Percentiles rank a stretch among this genome's conserved stretches.
phyloP scores from a whole-genome alignment of 805 yeast species.

The Candida quercuum region DNA sequence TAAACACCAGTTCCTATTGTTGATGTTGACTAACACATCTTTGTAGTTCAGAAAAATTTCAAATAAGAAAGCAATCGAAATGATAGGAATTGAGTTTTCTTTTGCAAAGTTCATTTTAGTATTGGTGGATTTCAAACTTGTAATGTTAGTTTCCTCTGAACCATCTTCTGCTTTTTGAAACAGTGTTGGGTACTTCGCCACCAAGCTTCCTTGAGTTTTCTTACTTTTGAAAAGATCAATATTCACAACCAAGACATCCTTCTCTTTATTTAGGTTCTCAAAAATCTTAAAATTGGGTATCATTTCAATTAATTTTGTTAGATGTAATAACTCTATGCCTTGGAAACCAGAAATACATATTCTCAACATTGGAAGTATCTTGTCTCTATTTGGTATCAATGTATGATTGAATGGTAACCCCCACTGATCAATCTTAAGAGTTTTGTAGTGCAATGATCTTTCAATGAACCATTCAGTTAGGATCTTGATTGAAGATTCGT shows the following conservation, averaged over 20 bases:
- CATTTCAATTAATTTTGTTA: constrained; percentile 51
- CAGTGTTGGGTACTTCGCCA: constrained; percentile 28
- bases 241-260: constrained; percentile 56
- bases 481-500: constrained; percentile 19
- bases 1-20: constrained; percentile 49
- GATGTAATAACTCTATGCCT: constrained; percentile 70
- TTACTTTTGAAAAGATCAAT: constrained; percentile 38
- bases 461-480: constrained; percentile 83
- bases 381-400: constrained; percentile 1
- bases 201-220: constrained; percentile 31
- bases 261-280: constrained; percentile 40
- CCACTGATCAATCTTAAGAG: constrained; percentile 55
- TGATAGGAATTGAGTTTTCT: constrained; percentile 52
- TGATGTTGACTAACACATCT: constrained; percentile 30
- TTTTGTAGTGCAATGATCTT: constrained; percentile 56
- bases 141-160: constrained; percentile 19
- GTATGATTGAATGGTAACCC: constrained; percentile 39
- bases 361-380: constrained; percentile 15
- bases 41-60: constrained; percentile 36
- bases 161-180: constrained; percentile 9
- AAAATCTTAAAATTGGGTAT: constrained; percentile 47
- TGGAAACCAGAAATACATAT: constrained; percentile 64
- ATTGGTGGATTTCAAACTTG: constrained; percentile 38
- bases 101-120: constrained; percentile 56
- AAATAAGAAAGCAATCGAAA: constrained; percentile 50